Evolutionary conservation across 768 basidiomycete genomes (phyloP), one percentile per base, ranked within the genome.

Genomic region (Suillus luteus): DNA sequence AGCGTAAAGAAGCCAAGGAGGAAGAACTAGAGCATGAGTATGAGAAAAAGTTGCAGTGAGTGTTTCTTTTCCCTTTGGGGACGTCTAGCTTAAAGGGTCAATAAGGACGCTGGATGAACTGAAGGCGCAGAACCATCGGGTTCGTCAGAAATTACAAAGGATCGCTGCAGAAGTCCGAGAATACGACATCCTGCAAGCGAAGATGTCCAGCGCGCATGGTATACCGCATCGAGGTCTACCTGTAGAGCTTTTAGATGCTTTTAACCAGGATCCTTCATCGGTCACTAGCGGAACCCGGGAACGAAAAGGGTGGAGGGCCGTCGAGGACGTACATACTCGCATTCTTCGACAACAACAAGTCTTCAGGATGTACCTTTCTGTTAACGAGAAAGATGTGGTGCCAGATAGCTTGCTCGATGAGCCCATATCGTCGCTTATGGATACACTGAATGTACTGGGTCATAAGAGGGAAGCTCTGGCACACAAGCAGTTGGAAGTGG

Each of bases 241-340:
- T 8, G 78, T 79, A 66, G 89, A 91, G 24, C 79, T 93, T 8
- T 74, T 91, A 43, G 91, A 92, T 57, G 88, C 90, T 3, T 86
- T 92, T 69, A 84, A 82, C 43, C 90, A 90, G 64, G 91, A 93
- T 71, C 91, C 91, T 55, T 85, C 89, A 2, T 86, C 87, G n/a
- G 86, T 92, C 22, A 89, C 86, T 3, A 83, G 88, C 19, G 76
- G 82, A 7, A 90, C 91, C 0, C 83, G 87, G 55, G 80, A 83
- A 49, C 79, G 82, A 35, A 79, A 77, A 59, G 85, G 90, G 11
- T 93, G 88, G 87, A 80, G 82, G 65, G 89, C 88, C 2, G 89
- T 92, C 17, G 91, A 93, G 63, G 89, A 93, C 63, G 89, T 92
- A 61, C 81, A 91, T 69, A 70, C 80, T 33, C 86, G 90, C 48